Evolutionary conservation across 73 alveolate species (phyloP), one percentile per base, ranked within the genome.

Genomic region (Chromera velia): DNA sequence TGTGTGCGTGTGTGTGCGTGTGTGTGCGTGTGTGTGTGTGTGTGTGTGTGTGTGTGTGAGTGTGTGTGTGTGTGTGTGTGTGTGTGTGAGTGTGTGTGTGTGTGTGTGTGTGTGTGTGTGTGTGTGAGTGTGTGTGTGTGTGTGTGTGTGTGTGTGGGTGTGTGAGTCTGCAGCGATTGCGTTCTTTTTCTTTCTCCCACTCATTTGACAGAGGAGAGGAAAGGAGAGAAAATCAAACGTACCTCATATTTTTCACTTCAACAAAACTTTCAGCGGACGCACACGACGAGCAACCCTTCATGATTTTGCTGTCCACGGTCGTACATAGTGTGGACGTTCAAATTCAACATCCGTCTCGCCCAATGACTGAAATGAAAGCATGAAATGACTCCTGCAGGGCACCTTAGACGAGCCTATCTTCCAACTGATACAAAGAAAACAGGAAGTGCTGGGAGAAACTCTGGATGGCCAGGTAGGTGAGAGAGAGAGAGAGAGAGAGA

Each of bases 1-100:
- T 55, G 70, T 55, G 70, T 55, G 70, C 26, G 70, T 55, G 70
- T 55, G 70, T 55, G 70, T 55, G 70, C 26, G 70, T 55, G 70
- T 55, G 70, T 55, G 70, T 55, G 70, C 26, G 70, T 55, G 70
- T 55, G 70, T 55, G 70, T 55, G 70, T 55, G 70, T 55, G 70
- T 55, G 70, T 55, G 70, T 55, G 70, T 55, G 70, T 55, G 70
- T 55, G 70, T 55, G 70, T 55, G 70, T 55, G 70, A 19, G 70
- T 55, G 70, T 55, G 70, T 55, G 70, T 55, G 70, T 55, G 70
- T 55, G 70, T 55, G 70, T 55, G 70, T 55, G 70, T 55, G 70
- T 55, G 70, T 55, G 70, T 55, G 70, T 55, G 70, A 19, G 70
- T 55, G 70, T 55, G 70, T 55, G 70, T 55, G 70, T 55, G 70